Evolutionary conservation across 2,329 filamentous ascomycete genomes (phyloP), one percentile per base, ranked within the genome.

Genomic region (Zymoseptoria brevis): DNA sequence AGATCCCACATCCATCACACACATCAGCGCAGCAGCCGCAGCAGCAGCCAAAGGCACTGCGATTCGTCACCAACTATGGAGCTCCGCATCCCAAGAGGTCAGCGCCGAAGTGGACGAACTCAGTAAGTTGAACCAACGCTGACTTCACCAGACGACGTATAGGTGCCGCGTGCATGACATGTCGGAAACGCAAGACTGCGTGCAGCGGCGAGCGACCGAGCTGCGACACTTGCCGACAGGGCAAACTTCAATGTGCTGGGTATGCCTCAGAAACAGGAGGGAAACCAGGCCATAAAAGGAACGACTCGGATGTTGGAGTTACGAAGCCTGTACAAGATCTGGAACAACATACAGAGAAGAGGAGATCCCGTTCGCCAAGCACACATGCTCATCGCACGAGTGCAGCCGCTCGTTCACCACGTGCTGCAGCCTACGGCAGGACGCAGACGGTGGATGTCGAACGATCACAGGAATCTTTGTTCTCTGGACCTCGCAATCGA

Each of bases 1-100:
- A 53, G 26, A 19, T 50, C 13, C 52, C 56, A 30, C 41, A 54
- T 21, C 54, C 59, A n/a, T 49, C 58, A n/a, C 61, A 50, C 1
- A 16, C 53, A 11, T 29, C 50, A 30, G 45, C 21, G 53, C 45
- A 22, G 29, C 56, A 53, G 30, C 57, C 52, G 55, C 62, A 59
- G 35, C n/a, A n/a, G n/a, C 61, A 60, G 48, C 59, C 63, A 13
- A 69, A 69, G 61, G 62, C 64, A 9, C 56, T 74, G 51, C 87
- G 88, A 67, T 93, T 92, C 73, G 88, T 93, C 67, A 88, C 90
- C 64, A 90, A 87, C 69, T 87, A 91, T 75, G 88, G 89, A 62
- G 87, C 89, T 65, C 89, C 89, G 54, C 88, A 89, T 62, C 87
- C 87, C 24, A 93, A 92, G 75, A 81, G 67, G 63, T 66, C 57